phyloP scores from a whole-genome alignment of 177 flowering plant species.

The Vitis hybrid region DNA sequence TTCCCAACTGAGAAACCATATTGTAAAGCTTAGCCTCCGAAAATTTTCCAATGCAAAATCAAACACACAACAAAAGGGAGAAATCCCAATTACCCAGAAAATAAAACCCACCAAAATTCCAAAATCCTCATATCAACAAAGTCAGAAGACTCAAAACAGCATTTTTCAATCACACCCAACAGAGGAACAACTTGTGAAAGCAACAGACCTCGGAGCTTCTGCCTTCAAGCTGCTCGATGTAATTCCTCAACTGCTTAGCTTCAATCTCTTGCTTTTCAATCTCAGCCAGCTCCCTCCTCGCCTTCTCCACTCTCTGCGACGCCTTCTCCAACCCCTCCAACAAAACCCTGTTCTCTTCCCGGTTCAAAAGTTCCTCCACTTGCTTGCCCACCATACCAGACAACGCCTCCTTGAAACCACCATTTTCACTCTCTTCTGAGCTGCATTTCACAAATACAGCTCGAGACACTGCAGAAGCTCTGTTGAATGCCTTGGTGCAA shows the following conservation, averaged over 20 bases:
- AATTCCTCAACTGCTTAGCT: slow-evolving; percentile 47
- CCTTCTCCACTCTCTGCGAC: slow-evolving; percentile 62
- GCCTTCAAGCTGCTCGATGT: slow-evolving; percentile 56
- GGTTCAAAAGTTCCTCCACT: slow-evolving; percentile 63
- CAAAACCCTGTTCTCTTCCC: slow-evolving; percentile 70
- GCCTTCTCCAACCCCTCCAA: slow-evolving; percentile 81
- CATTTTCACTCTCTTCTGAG: slow-evolving; percentile 20
- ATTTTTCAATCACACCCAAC: background rate
- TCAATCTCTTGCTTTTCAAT: slow-evolving; percentile 72
- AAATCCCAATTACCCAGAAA: too few species aligned
- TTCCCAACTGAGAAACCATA: too few species aligned
- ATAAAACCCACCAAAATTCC: too few species aligned
- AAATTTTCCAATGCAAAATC: too few species aligned
- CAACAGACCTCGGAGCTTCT: slow-evolving; percentile 68
- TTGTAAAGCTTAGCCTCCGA: too few species aligned
- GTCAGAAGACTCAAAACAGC: too few species aligned
- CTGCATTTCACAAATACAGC: slow-evolving; percentile 23
- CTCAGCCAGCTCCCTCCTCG: slow-evolving; percentile 70
- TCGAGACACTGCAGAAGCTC: slow-evolving; percentile 6
- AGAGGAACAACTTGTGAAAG: background rate
- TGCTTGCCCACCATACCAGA: slow-evolving; percentile 62
- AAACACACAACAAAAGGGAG: too few species aligned
- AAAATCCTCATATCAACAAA: too few species aligned
- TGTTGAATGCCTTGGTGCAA: background rate
- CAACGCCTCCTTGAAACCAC: slow-evolving; percentile 47